A percentile compares a stretch with the other conserved stretches of the same genome.
These are phyloP conservation scores for Magnusiomyces paraingens DNA, from an alignment of 1,139 yeast genomes.

Conservation along the genomic window DNA sequence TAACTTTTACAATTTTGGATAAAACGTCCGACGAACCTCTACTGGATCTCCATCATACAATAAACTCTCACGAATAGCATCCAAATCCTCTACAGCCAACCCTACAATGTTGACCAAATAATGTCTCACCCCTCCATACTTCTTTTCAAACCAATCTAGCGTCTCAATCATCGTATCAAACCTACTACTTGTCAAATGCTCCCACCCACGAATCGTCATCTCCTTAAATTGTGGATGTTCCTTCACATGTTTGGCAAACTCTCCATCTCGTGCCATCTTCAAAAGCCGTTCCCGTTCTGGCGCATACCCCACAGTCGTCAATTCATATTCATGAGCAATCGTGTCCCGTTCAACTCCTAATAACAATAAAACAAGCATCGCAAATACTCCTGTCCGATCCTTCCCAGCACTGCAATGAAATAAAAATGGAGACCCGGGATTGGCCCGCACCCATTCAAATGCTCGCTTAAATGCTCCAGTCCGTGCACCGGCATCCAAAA, in stretches of 20 bases:
- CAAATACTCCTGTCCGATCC: conserved; percentile 74
- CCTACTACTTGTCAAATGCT: conserved; percentile 55
- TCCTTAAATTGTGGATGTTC: background rate
- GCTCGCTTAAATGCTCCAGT: conserved; percentile 40
- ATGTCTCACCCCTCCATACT: conserved; percentile 50
- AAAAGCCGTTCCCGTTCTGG: conserved; percentile 17
- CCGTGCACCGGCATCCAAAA: conserved; percentile 35
- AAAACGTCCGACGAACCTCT: conserved; percentile 6
- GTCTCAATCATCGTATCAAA: conserved; percentile 71
- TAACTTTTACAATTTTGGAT: conserved; percentile 1
- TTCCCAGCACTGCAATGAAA: conserved; percentile 85
- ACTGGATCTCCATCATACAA: conserved; percentile 15
- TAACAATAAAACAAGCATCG: conserved; percentile 58
- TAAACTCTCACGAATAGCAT: conserved; percentile 42
- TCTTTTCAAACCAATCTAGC: conserved; percentile 43
- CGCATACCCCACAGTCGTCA: conserved; percentile 54
- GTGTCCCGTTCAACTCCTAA: conserved; percentile 60
- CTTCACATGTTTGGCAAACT: background rate
- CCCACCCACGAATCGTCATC: conserved; percentile 39
- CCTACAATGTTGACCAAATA: conserved; percentile 47
- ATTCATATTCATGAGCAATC: conserved; percentile 66
- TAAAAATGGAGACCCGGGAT: conserved; percentile 45
- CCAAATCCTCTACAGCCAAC: conserved; percentile 46
- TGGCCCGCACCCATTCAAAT: conserved; percentile 49
- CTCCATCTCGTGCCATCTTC: conserved; percentile 15